phyloP scores from a whole-genome alignment of 2,329 filamentous ascomycete species.

The Cryoendolithus antarcticus region DNA sequence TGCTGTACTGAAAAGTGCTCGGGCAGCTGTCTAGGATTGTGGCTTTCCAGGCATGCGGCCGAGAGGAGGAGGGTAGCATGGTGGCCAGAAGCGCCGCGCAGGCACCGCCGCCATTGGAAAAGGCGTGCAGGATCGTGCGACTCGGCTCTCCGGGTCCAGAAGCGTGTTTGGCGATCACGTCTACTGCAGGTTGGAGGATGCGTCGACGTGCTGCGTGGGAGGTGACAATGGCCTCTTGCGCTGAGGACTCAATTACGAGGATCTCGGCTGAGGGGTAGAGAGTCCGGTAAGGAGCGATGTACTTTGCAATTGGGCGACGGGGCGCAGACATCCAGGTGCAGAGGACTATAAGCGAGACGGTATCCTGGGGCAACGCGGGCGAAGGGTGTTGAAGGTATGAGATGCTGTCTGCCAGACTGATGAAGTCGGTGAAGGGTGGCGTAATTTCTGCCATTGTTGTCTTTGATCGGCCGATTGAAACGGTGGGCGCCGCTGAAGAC shows the following conservation, averaged over 20 bases:
- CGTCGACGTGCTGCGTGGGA: conserved; percentile 3
- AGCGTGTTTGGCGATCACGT: conserved; percentile 9
- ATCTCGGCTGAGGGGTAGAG: conserved; percentile 17
- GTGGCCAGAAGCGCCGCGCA: conserved; percentile 13
- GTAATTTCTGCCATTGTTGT: neutral
- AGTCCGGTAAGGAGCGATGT: conserved; percentile 17
- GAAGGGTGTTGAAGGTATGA: neutral
- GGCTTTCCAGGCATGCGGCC: conserved; percentile 7
- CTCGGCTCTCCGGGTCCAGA: neutral
- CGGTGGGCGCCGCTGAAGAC: too few relatives aligned
- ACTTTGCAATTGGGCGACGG: conserved; percentile 21
- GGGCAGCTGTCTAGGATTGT: conserved; percentile 20
- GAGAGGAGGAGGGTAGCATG: conserved; percentile 3
- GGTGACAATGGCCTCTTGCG: conserved; percentile 12
- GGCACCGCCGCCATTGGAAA: conserved; percentile 24
- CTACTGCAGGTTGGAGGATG: conserved; percentile 9
- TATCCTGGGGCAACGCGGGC: neutral
- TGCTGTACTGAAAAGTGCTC: conserved; percentile 8
- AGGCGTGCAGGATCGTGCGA: conserved; percentile 19
- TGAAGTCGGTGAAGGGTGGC: neutral
- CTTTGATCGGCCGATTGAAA: too few relatives aligned
- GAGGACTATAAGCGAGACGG: conserved; percentile 24
- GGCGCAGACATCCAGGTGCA: conserved; percentile 22
- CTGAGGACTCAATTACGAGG: conserved; percentile 17
- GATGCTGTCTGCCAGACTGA: neutral